These are phyloP conservation scores for Phytopythium sindhum DNA, from an alignment of 352 stramenopile genomes.

Conservation along the genomic window DNA sequence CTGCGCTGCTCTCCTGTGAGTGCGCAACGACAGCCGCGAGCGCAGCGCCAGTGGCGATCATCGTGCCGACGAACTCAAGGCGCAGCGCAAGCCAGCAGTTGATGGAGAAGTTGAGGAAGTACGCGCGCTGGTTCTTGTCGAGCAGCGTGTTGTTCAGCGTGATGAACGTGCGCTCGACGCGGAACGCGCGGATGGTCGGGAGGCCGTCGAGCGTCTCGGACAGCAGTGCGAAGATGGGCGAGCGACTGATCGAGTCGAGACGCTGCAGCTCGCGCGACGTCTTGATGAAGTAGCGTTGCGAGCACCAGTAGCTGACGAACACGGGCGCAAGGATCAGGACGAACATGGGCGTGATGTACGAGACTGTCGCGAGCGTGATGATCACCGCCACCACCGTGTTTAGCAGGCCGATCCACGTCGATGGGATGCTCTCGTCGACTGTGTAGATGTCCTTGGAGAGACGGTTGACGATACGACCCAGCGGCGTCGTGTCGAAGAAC, in stretches of 20 bases:
- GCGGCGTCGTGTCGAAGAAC: conserved; percentile 73
- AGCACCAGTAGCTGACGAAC: conserved; percentile 44
- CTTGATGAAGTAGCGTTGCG: conserved; percentile 91
- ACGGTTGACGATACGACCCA: conserved; percentile 60
- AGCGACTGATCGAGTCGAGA: conserved; percentile 90
- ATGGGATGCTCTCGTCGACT: conserved; percentile 52
- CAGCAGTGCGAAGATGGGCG: conserved; percentile 94
- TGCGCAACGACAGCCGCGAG: conserved; percentile 44
- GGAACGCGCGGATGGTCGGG: conserved; percentile 88
- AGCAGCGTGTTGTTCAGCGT: conserved; percentile 40
- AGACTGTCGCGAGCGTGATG: conserved; percentile 44
- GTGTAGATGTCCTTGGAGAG: conserved; percentile 70
- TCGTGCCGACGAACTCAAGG: conserved; percentile 56
- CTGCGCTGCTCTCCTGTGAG: conserved; percentile 21
- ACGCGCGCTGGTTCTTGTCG: conserved; percentile 60
- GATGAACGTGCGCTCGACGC: conserved; percentile 38
- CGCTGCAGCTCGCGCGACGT: conserved; percentile 91
- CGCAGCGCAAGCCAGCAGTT: conserved; percentile 72
- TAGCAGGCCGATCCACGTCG: conserved; percentile 37
- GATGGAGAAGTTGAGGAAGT: conserved; percentile 61
- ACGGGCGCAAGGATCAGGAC: conserved; percentile 64
- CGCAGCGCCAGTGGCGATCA: conserved; percentile 43
- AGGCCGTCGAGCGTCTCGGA: conserved; percentile 93
- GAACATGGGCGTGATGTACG: conserved; percentile 47
- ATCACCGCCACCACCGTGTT: conserved; percentile 51